Base-by-base conservation (phyloP, 1,284 basidiomycete genomes). In the Ceratobasidium papillatum region DNA sequence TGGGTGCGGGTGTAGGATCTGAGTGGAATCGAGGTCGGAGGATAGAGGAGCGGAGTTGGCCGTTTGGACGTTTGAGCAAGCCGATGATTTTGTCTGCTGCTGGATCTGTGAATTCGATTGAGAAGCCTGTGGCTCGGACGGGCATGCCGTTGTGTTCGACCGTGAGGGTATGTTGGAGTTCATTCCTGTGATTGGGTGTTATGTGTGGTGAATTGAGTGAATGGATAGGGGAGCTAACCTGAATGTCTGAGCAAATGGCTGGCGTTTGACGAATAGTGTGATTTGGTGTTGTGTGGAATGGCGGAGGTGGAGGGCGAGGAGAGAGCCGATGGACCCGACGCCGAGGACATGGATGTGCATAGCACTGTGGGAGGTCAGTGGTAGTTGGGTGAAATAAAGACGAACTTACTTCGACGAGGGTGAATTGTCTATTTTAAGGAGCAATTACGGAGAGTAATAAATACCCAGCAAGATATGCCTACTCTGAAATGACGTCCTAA, bases 341-440 rank as follows among this genome's bases (percentile, higher is more conserved):
- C 94, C 91, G 76, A 93, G 85, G 77, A 92, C 81, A 84, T 93
- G 90, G 80, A 91, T 87, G 78, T 86, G 89, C 92, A 94, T 93
- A 43, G 59, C 59, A 62, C 71, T 73, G 22, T 1, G 9, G 27
- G 4, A 14, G 17, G 22, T 45, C 14, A n/a, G 45, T 49, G 30
- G 17, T 52, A n/a, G 12, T 45, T 3, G 30, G 14, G 27, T 22
- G 30, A 54, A 27, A 30, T 17, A 22, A 56, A 27, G 32, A 38
- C 8, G 36, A 14, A 34, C 45, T 3, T 68, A 68, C 65, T 68
- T 68, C 65, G 52, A 34, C 14, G 38, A 43, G 32, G 32, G n/a
- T 41, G 19, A 2, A 61, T 7, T 54, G 52, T n/a, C n/a, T n/a
- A n/a, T n/a, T 49, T 49, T 51, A 22, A 22, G n/a, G 25, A 51